These are phyloP conservation scores for Colletotrichum chlorophyti DNA, from an alignment of 2,329 filamentous ascomycete genomes.

Conservation along the genomic window DNA sequence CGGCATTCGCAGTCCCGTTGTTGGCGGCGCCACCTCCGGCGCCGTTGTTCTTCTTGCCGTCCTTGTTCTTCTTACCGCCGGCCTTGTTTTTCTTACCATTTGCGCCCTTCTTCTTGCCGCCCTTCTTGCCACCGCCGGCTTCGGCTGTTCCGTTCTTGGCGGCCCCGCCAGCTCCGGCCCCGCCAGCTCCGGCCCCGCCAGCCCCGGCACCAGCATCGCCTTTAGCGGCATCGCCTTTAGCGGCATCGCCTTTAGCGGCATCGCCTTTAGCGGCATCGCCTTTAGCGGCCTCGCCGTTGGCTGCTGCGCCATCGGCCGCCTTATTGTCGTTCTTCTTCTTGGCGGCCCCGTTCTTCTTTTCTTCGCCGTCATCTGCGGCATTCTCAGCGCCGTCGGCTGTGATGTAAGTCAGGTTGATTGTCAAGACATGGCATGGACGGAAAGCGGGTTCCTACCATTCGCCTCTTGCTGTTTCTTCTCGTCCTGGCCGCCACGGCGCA, in stretches of 20 bases:
- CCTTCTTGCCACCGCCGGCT: background rate
- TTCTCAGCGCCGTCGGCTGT: background rate
- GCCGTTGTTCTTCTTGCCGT: background rate
- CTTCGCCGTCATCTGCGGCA: background rate
- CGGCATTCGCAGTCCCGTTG: constrained; percentile 9
- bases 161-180: background rate
- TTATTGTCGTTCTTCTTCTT: background rate
- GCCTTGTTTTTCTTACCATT: constrained; percentile 8
- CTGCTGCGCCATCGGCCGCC: background rate
- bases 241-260: too few relatives aligned
- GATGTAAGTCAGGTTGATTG: background rate
- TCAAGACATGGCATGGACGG: too few relatives aligned
- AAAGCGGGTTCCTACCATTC: background rate
- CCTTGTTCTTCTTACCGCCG: background rate
- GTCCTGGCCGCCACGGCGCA: constrained; percentile 13
- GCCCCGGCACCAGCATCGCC: too few relatives aligned
- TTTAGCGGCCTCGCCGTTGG: background rate
- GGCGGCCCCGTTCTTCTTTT: background rate
- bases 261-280: background rate
- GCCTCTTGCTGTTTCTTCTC: background rate
- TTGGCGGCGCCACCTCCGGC: constrained; percentile 1
- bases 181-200: background rate
- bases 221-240: too few relatives aligned
- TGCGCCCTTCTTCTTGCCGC: background rate
- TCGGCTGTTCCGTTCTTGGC: constrained; percentile 21